These are phyloP conservation scores for Alternaria brassicicola DNA, from an alignment of 2,329 filamentous ascomycete species.

Conservation along the genomic window DNA sequence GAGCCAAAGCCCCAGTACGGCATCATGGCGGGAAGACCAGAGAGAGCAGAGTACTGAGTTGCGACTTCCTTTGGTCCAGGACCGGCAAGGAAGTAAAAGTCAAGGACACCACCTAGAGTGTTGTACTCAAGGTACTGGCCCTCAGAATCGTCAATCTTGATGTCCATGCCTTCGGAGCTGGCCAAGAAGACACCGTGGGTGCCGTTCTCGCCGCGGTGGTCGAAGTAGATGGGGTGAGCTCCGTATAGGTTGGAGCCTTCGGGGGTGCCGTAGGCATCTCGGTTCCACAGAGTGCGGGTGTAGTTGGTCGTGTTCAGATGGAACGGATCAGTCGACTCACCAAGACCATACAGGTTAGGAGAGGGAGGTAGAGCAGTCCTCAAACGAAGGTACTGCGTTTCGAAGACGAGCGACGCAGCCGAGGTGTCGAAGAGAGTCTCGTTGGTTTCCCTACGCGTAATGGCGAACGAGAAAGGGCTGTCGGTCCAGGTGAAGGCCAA, in stretches of 20 bases:
- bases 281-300: slow-evolving; percentile 67
- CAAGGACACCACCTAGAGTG: slow-evolving; percentile 77
- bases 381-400: slow-evolving; percentile 76
- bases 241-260: slow-evolving; percentile 72
- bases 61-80: slow-evolving; percentile 55
- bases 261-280: slow-evolving; percentile 68
- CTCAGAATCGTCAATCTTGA: slow-evolving; percentile 71
- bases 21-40: slow-evolving; percentile 55
- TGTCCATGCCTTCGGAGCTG: slow-evolving; percentile 64
- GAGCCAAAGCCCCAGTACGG: slow-evolving; percentile 61
- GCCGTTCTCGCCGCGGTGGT: slow-evolving; percentile 63
- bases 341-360: slow-evolving; percentile 77
- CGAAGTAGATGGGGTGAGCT: slow-evolving; percentile 76
- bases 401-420: slow-evolving; percentile 71
- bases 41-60: slow-evolving; percentile 56
- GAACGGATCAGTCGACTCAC: slow-evolving; percentile 75
- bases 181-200: slow-evolving; percentile 48
- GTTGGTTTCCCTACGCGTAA: slow-evolving; percentile 62
- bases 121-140: slow-evolving; percentile 80
- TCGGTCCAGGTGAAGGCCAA: slow-evolving; percentile 62
- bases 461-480: slow-evolving; percentile 70
- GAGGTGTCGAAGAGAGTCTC: slow-evolving; percentile 73
- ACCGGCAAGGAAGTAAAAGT: slow-evolving; percentile 63
- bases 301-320: slow-evolving; percentile 72
- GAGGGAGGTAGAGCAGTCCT: slow-evolving; percentile 70